A percentile compares a stretch with the other conserved stretches of the same genome.
Evolutionary conservation across 495 filamentous ascomycete genomes (phyloP).

Genomic region (Trichoderma orchidacearum): DNA sequence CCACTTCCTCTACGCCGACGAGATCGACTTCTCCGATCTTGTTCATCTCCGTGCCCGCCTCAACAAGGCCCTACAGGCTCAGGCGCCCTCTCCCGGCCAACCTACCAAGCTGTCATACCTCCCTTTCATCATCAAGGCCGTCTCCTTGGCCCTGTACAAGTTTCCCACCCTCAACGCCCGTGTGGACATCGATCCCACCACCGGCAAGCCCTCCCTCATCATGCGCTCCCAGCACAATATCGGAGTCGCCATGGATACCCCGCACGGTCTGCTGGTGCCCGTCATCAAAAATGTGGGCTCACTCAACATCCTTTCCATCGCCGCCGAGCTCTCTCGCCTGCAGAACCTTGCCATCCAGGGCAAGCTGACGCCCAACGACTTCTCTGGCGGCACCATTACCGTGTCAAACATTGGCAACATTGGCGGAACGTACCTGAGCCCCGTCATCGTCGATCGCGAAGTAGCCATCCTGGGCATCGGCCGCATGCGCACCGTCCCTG

Average conservation of each 20-base stretch:
- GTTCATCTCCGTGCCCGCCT: conserved; percentile 55
- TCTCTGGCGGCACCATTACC: conserved; percentile 83
- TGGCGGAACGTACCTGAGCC: conserved; percentile 80
- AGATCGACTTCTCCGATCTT: conserved; percentile 63
- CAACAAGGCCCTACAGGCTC: conserved; percentile 41
- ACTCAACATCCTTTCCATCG: conserved; percentile 61
- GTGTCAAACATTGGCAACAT: conserved; percentile 97
- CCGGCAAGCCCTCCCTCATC: conserved; percentile 51
- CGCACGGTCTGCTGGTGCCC: conserved; percentile 81
- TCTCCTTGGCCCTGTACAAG: conserved; percentile 66
- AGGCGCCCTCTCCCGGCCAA: conserved; percentile 15
- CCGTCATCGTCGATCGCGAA: conserved; percentile 79
- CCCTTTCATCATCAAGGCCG: conserved; percentile 91
- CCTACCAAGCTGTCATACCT: conserved; percentile 65
- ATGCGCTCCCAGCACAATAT: conserved; percentile 83
- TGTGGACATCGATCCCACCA: conserved; percentile 42
- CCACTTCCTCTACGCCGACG: conserved; percentile 86
- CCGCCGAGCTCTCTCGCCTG: conserved; percentile 61
- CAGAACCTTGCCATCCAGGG: conserved; percentile 55
- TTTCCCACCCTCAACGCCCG: conserved; percentile 82
- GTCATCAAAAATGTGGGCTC: conserved; percentile 75
- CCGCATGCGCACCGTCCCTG: conserved; percentile 56
- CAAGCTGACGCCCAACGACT: conserved; percentile 61
- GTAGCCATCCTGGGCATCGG: conserved; percentile 89
- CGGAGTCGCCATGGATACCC: conserved; percentile 91